Conservation (phyloP, 2,329 filamentous ascomycete species). For the Aspergillus niger region DNA sequence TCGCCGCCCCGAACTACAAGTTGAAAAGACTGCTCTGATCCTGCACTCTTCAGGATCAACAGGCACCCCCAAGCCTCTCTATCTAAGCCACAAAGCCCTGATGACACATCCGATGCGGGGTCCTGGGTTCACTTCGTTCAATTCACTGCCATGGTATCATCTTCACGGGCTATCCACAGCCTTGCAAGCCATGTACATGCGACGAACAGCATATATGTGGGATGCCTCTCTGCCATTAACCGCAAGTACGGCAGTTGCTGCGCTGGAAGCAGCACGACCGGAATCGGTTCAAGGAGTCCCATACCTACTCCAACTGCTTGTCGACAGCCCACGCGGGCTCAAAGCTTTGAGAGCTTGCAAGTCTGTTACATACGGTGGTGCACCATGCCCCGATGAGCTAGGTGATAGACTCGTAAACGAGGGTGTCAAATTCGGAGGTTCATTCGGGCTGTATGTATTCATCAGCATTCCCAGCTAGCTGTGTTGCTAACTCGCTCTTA, state of each 20-base stretch:
- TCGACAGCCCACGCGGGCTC: slow-evolving; percentile 40
- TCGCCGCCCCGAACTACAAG: slow-evolving; percentile 31
- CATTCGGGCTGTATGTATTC: slow-evolving; percentile 45
- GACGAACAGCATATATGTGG: slow-evolving; percentile 46
- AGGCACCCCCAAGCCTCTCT: slow-evolving; percentile 50
- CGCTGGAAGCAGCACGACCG: slow-evolving; percentile 39
- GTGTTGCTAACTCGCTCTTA: slow-evolving; percentile 22
- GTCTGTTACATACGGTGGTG: slow-evolving; percentile 45
- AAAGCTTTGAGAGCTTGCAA: slow-evolving; percentile 40
- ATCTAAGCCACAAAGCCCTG: slow-evolving; percentile 45
- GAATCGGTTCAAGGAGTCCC: slow-evolving; percentile 47
- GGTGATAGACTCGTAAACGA: slow-evolving; percentile 42
- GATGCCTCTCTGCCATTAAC: slow-evolving; percentile 45
- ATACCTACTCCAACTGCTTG: slow-evolving; percentile 45
- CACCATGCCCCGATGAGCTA: slow-evolving; percentile 46
- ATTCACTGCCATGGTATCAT: slow-evolving; percentile 49
- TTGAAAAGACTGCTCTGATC: slow-evolving; percentile 41
- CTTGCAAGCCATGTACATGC: slow-evolving; percentile 49
- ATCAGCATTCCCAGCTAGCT: background rate
- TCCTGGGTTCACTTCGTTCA: slow-evolving; percentile 45
- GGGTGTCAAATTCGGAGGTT: slow-evolving; percentile 41
- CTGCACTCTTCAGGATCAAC: slow-evolving; percentile 54
- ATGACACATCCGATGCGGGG: slow-evolving; percentile 40
- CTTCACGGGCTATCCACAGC: slow-evolving; percentile 46
- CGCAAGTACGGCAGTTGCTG: slow-evolving; percentile 37